Evolutionary conservation across 1,139 yeast species (phyloP), one percentile per base, ranked within the genome.

Genomic region (Arxiozyma bovina): DNA sequence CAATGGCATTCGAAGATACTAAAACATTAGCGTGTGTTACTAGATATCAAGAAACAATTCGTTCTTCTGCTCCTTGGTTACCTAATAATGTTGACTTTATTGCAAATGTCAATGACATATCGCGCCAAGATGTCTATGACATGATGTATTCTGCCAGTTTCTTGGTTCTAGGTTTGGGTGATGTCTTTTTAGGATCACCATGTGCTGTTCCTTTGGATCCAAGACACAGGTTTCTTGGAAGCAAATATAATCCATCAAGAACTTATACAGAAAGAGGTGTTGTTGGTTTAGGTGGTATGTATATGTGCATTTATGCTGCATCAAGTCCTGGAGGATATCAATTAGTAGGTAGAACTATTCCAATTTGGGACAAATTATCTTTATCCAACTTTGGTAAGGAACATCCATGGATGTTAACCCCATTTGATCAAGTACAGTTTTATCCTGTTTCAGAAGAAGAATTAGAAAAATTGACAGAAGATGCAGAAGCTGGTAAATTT

Each of bases 281-380:
- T 43, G 98, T 93, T 60, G 99, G 99, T 66, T 85, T 93, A 69
- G 99, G 98, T 61, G 98, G 98, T 63, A 89, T 85, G 85, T 93
- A 90, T 77, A 90, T 91, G 97, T 91, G 98, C 76, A 91, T 93
- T 63, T 93, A 93, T 73, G 90, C 98, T 48, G 90, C 91, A 91
- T 96, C 91, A 64, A 88, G 96, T 27, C 99, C 99, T 53, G 99
- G 99, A 73, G 99, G 99, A 38, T 93, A 93, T 73, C 98, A 91
- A 74, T 79, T 93, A 64, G 93, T 90, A 59, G 99, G 98, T 55
- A 82, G 98, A 69, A 93, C 99, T 5, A 83, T 93, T 61, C 98
- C 98, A 56, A 91, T 91, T 63, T 93, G 99, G 99, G 98, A 93
- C 71, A 91, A 89, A 74, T 78, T 91, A 64, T 79, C 88, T 41